Evolutionary conservation across 2,329 filamentous ascomycete species (phyloP).

Genomic region (Paecilomyces formosus): DNA sequence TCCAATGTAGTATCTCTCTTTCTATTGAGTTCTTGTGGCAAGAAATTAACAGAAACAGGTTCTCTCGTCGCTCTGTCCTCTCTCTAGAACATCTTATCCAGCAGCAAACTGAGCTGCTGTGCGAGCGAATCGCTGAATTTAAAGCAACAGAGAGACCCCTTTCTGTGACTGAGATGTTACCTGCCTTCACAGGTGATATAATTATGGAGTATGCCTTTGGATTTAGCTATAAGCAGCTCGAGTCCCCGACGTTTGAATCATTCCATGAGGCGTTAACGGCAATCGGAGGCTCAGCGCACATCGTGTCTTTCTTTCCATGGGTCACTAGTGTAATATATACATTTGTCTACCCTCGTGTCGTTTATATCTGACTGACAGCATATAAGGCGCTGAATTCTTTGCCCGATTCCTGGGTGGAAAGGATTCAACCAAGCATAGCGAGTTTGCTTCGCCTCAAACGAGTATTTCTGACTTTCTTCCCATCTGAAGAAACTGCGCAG

Average conservation of each 20-base stretch:
- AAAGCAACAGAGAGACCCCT: conserved; percentile 4
- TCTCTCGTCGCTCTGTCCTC: conserved; percentile 10
- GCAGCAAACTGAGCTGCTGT: conserved; percentile 13
- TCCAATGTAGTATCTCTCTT: conserved; percentile 11
- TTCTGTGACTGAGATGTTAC: conserved; percentile 10
- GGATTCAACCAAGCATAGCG: conserved; percentile 5
- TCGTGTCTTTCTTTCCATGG: conserved; percentile 14
- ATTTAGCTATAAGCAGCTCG: conserved; percentile 16
- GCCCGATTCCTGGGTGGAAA: conserved; percentile 7
- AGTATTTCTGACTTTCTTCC: conserved; percentile 1
- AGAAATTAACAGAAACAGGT: conserved; percentile 2
- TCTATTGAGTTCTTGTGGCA: background rate
- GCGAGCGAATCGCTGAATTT: conserved; percentile 11
- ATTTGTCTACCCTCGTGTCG: background rate
- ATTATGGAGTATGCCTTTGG: conserved; percentile 19
- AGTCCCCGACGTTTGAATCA: conserved; percentile 12
- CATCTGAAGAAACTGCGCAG: background rate
- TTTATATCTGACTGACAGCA: background rate
- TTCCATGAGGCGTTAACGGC: conserved; percentile 17
- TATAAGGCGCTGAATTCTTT: conserved; percentile 4
- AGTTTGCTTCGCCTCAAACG: conserved; percentile 6
- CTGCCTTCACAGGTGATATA: conserved; percentile 16
- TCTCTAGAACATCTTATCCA: conserved; percentile 15
- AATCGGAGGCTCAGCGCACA: conserved; percentile 11
- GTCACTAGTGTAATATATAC: conserved; percentile 6